phyloP scores from a whole-genome alignment of 2,329 filamentous ascomycete genomes.

The Tympanopsis confertula region DNA sequence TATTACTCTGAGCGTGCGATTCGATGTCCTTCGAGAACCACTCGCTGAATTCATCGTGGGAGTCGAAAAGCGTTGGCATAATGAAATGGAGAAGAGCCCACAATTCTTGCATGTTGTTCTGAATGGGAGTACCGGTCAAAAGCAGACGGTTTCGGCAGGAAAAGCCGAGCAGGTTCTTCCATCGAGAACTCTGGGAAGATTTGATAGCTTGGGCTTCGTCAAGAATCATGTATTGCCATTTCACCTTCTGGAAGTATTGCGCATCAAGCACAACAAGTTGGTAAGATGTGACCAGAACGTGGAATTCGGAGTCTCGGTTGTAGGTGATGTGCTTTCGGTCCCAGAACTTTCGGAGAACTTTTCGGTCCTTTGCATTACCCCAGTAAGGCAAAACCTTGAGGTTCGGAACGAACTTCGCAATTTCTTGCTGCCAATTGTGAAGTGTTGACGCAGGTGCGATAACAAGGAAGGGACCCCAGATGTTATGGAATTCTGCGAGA shows the following conservation, averaged over 20 bases:
- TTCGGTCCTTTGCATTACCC: conserved; percentile 87
- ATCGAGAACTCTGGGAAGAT: conserved; percentile 87
- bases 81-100: conserved; percentile 98
- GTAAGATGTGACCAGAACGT: conserved; percentile 92
- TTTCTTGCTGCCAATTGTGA: conserved; percentile 99
- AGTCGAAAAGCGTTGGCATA: conserved; percentile 98
- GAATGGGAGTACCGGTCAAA: conserved; percentile 91
- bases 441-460: conserved; percentile 91
- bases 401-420: conserved; percentile 83
- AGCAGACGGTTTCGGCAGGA: conserved; percentile 89
- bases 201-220: conserved; percentile 99
- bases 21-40: conserved; percentile 96
- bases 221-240: conserved; percentile 99
- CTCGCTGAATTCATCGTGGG: conserved; percentile 82
- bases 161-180: conserved; percentile 90
- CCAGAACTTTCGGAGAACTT: conserved; percentile 97
- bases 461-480: conserved; percentile 95
- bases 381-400: conserved; percentile 96
- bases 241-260: conserved; percentile 97
- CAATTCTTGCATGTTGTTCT: conserved; percentile 99
- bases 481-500: conserved; percentile 90
- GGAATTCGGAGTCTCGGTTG: conserved; percentile 83
- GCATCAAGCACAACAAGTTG: conserved; percentile 94
- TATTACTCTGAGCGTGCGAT: conserved; percentile 95
- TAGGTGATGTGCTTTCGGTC: conserved; percentile 96